Evolutionary conservation across 1,284 basidiomycete species (phyloP), one percentile per base, ranked within the genome.

Genomic region (Ceratobasidium sp.): DNA sequence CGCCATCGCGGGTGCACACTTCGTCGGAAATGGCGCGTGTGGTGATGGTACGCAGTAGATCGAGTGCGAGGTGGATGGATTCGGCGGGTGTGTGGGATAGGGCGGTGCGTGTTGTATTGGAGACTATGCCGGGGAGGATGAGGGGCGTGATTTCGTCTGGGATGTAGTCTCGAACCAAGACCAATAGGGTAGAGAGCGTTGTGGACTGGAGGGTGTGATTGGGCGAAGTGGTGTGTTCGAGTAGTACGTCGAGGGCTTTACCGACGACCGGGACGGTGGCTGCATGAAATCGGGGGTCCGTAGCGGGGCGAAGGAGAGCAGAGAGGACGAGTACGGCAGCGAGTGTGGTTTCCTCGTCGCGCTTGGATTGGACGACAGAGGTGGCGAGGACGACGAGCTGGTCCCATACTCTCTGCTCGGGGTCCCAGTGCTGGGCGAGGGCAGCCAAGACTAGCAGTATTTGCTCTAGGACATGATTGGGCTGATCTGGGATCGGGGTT

Each of bases 331-430:
- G 78, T 42, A 81, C 83, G 6, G 88, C 86, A 32, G 88, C 86
- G 70, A 84, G 80, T 76, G 89, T 91, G 15, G 91, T 90, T 78
- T 94, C 93, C 54, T 93, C 91, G 70, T 43, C 31, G 73, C 62
- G n/a, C 86, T 86, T 2, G 90, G 77, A 31, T 5, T 75, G 75
- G 15, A 79, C 62, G n/a, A 91, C 81, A n/a, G 90, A 83, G 20
- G 88, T 85, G 58, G 84, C 87, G 31, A 97, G 82, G 79, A 89
- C 90, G 78, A 96, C 92, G 20, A 94, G 79, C 75, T 96, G 93
- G 74, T 91, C 88, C 91, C 93, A 90, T 25, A 86, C 76, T 34
- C 84, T 83, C 10, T 12, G 7, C 13, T 8, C 10, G 7, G 84
- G 74, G 42, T 89, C 87, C 85, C 88, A 89, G 34, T 80, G 78